Evolutionary conservation across 306 rosid species (phyloP).

Genomic region (Morella rubra): DNA sequence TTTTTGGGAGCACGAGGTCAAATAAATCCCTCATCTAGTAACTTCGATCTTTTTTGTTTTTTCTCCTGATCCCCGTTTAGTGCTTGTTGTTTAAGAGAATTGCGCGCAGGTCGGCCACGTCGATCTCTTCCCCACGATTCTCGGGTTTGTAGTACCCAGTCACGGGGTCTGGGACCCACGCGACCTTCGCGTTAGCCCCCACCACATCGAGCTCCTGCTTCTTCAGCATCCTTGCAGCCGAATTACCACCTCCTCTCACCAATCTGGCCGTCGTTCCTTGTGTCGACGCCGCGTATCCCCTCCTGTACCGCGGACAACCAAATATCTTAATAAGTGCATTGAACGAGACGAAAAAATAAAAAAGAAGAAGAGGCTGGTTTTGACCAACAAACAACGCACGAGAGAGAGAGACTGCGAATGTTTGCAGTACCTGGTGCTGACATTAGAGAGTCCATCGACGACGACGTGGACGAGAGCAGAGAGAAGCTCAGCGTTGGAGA

Average conservation of each 20-base stretch:
- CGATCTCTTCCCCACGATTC: conserved; percentile 53
- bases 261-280: conserved; percentile 43
- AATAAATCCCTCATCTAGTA: too few species aligned
- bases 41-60: too few species aligned
- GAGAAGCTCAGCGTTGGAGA: conserved; percentile 55
- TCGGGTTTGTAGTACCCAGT: conserved; percentile 86
- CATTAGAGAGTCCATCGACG: conserved; percentile 43
- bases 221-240: conserved; percentile 29
- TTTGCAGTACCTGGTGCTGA: conserved; percentile 47
- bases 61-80: not conserved
- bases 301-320: conserved; percentile 36
- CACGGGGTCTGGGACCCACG: conserved; percentile 90
- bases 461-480: conserved; percentile 38
- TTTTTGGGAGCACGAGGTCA: too few species aligned
- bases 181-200: conserved; percentile 41
- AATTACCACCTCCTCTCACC: conserved; percentile 29
- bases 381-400: not conserved
- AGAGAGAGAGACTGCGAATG: too few species aligned
- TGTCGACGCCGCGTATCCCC: conserved; percentile 63
- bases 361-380: not conserved
- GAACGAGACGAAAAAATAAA: not conserved
- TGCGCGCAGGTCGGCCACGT: conserved; percentile 76
- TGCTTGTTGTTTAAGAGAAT: conserved; percentile 50
- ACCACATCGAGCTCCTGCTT: conserved; percentile 47
- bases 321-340: too few species aligned